Base-by-base conservation (phyloP, 2,329 filamentous ascomycete genomes). In the Fusarium pseudocircinatum region DNA sequence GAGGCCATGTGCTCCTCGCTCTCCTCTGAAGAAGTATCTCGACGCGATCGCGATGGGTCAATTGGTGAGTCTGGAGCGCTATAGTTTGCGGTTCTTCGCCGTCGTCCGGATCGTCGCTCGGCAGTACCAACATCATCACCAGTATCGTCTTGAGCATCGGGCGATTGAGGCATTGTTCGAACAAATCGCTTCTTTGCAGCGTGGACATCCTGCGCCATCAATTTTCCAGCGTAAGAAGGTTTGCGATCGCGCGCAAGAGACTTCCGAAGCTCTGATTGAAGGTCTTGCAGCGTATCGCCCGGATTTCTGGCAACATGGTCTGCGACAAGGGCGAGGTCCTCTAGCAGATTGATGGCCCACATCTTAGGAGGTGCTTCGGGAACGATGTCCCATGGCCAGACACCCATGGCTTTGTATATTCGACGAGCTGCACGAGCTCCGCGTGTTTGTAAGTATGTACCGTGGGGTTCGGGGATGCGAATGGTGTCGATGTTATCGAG, bases 351-450 rank as follows among this genome's bases (percentile, higher is more conserved):
- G 40, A 78, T 78, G 36, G 77, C 77, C 77, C 77, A 78, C 70
- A 78, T 77, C 69, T 78, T 78, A 2, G 77, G 77, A n/a, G 77
- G 77, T 36, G 76, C 72, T 62, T 78, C 77, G 26, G 77, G 77
- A 44, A 78, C 77, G 32, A 78, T 78, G 34, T 78, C 76, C 77
- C 77, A 78, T 42, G 77, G 77, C 77, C 77, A 78, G 39, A 78
- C 76, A 47, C 75, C 74, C 72, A 78, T 75, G 34, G 75, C 76
- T 46, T 74, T 73, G 57, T 75, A 77, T 43, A 78, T 78, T 43
- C 77, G 65, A 43, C 76, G 69, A 42, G 76, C 76, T 20, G 77
- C 77, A 22, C 77, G 74, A n/a, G 76, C 75, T 49, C 77, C 77
- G 53, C 77, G 75, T 22, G 75, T 70, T 49, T 77, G 76, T 11